These are phyloP conservation scores for Paracoccidioides brasiliensis DNA, from an alignment of 2,329 filamentous ascomycete species.

Conservation along the genomic window DNA sequence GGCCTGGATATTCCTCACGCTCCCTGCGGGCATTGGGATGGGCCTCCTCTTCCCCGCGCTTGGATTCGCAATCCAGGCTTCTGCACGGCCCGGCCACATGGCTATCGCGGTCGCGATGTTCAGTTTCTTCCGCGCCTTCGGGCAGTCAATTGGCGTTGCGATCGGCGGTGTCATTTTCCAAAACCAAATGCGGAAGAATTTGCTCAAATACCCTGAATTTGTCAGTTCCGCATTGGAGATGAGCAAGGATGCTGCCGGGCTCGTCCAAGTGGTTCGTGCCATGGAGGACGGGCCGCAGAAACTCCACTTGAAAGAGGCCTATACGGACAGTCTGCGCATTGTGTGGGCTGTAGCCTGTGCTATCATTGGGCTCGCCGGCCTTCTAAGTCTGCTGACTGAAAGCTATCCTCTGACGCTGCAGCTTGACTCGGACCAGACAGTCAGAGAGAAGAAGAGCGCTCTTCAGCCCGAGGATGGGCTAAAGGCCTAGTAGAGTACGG, in stretches of 20 bases:
- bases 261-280: slow-evolving; percentile 45
- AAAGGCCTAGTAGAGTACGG: background rate
- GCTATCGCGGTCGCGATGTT: slow-evolving; percentile 52
- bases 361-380: slow-evolving; percentile 38
- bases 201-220: slow-evolving; percentile 37
- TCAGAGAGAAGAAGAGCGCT: slow-evolving; percentile 25
- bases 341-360: slow-evolving; percentile 46
- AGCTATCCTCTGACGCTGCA: slow-evolving; percentile 36
- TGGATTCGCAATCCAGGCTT: slow-evolving; percentile 50
- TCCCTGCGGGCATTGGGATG: slow-evolving; percentile 47
- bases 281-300: slow-evolving; percentile 35
- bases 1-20: slow-evolving; percentile 48
- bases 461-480: background rate
- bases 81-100: slow-evolving; percentile 43
- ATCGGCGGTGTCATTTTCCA: slow-evolving; percentile 58
- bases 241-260: slow-evolving; percentile 44
- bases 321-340: slow-evolving; percentile 41
- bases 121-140: slow-evolving; percentile 52
- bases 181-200: slow-evolving; percentile 44
- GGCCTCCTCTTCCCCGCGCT: slow-evolving; percentile 55
- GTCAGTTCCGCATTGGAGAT: slow-evolving; percentile 37
- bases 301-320: slow-evolving; percentile 37
- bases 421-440: slow-evolving; percentile 37
- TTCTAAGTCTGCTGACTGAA: slow-evolving; percentile 42
- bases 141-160: slow-evolving; percentile 53